Percentiles rank a stretch among this genome's conserved stretches.
These are phyloP conservation scores for Neurospora sp. DNA, from an alignment of 2,329 filamentous ascomycete genomes.

Conservation along the genomic window DNA sequence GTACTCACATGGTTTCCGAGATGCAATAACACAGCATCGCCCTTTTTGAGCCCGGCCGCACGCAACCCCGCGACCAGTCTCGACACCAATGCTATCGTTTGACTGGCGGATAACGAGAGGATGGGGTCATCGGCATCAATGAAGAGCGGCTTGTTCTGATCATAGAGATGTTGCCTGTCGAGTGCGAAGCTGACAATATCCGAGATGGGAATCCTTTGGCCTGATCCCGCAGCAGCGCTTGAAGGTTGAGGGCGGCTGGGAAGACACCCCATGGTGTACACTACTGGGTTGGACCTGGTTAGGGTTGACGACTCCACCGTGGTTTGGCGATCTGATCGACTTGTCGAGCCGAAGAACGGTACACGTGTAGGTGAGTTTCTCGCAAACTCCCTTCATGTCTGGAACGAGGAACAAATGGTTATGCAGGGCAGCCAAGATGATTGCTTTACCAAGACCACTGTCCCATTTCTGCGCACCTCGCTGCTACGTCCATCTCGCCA, in stretches of 20 bases:
- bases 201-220: background rate
- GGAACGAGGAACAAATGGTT: background rate
- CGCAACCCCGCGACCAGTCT: slow-evolving; percentile 1
- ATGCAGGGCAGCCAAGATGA: background rate
- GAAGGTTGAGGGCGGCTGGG: background rate
- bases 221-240: background rate
- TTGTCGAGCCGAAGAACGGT: background rate
- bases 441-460: background rate
- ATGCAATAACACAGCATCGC: slow-evolving; percentile 1
- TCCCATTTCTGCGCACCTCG: background rate
- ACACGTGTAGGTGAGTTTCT: background rate
- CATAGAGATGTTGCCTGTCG: background rate
- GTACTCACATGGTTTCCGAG: slow-evolving; percentile 3
- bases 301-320: background rate
- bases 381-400: background rate
- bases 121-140: slow-evolving; percentile 2
- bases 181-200: slow-evolving; percentile 3
- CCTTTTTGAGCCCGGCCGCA: background rate
- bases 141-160: slow-evolving; percentile 1
- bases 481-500: background rate
- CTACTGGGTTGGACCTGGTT: background rate
- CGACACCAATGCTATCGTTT: background rate
- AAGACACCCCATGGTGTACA: background rate
- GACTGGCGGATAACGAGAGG: slow-evolving; percentile 1
- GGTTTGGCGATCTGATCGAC: background rate